phyloP scores from a whole-genome alignment of 345 rosid species.

The Linum tenue region DNA sequence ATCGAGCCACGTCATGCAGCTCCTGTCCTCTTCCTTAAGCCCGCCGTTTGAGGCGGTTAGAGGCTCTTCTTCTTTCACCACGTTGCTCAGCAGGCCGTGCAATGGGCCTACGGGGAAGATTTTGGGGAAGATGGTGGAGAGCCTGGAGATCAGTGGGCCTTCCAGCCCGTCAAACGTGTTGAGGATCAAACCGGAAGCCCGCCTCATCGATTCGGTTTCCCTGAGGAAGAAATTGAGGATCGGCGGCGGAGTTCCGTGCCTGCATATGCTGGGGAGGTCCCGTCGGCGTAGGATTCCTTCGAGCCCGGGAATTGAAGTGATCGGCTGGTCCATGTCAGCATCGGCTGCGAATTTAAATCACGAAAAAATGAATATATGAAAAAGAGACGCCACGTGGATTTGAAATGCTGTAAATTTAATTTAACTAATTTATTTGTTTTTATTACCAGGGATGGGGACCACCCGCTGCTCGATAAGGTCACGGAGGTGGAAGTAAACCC shows the following conservation, averaged over 20 bases:
- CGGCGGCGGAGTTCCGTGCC: neutral
- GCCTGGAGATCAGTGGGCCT: neutral
- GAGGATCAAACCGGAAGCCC: conserved; percentile 10
- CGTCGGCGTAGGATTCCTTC: neutral
- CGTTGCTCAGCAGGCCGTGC: neutral
- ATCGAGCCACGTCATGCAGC: conserved; percentile 20
- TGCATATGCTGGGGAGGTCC: conserved; percentile 9
- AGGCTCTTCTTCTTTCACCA: neutral
- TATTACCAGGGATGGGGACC: conserved; percentile 16
- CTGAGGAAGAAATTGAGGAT: conserved; percentile 3
- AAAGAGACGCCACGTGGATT: neutral
- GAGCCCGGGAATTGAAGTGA: conserved; percentile 2
- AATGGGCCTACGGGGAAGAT: conserved; percentile 4
- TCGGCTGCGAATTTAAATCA: neutral
- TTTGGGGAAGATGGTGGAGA: conserved; percentile 1
- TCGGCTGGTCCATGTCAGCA: conserved; percentile 10
- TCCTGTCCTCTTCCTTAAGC: neutral
- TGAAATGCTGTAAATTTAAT: neutral
- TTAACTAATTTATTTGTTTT: no score
- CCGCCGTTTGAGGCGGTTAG: neutral
- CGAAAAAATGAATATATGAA: neutral
- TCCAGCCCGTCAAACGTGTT: conserved; percentile 4
- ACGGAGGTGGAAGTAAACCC: conserved; percentile 11
- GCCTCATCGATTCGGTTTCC: conserved; percentile 1
- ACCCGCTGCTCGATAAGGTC: conserved; percentile 12